These are phyloP conservation scores for Russula griseocarnosa DNA, from an alignment of 768 basidiomycete genomes.

Conservation along the genomic window DNA sequence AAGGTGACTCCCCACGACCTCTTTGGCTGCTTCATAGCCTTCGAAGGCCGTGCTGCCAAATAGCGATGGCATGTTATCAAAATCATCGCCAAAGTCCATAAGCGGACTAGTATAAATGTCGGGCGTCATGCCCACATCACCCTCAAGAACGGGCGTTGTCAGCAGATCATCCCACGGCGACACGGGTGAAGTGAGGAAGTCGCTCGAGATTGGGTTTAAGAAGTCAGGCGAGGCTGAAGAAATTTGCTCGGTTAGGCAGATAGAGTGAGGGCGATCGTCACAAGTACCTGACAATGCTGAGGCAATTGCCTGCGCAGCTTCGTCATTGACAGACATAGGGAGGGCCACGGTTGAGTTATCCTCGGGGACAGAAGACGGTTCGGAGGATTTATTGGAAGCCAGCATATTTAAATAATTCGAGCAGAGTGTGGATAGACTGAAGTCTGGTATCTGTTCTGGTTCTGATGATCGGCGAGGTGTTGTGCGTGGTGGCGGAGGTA, in stretches of 20 bases:
- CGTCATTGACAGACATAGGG: neutral
- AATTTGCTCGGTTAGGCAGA: neutral
- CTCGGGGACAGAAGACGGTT: conserved; percentile 35
- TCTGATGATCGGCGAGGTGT: conserved; percentile 43
- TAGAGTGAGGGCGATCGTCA: neutral
- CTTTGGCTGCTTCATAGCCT: conserved; percentile 20
- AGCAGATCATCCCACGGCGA: conserved; percentile 48
- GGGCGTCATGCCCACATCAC: conserved; percentile 33
- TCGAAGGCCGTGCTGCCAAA: conserved; percentile 26
- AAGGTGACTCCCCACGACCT: neutral
- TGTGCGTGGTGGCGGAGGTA: conserved; percentile 66
- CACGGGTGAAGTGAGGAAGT: conserved; percentile 46
- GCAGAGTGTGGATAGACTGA: conserved; percentile 45
- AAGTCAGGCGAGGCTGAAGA: conserved; percentile 41
- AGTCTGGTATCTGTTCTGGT: conserved; percentile 41
- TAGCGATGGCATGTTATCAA: conserved; percentile 32
- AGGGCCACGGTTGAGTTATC: conserved; percentile 29
- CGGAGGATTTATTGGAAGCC: conserved; percentile 43
- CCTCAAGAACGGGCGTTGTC: conserved; percentile 42
- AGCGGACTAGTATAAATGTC: conserved; percentile 45
- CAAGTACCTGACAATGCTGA: conserved; percentile 24
- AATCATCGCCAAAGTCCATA: conserved; percentile 37
- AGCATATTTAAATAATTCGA: conserved; percentile 71
- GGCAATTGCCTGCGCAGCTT: conserved; percentile 24
- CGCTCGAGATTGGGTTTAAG: conserved; percentile 41